Evolutionary conservation across 352 stramenopile species (phyloP).

Genomic region (Halophytophthora polymorphica): DNA sequence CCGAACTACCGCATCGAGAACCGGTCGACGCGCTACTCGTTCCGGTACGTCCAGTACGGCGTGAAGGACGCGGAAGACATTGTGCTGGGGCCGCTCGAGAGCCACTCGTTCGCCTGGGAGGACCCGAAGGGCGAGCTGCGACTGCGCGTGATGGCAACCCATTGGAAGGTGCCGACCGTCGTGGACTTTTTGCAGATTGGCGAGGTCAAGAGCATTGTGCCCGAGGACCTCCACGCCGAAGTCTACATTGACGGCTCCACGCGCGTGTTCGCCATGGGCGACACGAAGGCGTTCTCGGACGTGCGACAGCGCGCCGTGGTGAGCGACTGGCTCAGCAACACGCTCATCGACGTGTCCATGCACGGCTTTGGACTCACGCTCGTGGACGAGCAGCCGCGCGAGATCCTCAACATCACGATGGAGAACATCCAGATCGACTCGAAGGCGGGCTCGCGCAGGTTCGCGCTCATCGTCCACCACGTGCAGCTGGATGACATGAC

Average conservation of each 20-base stretch:
- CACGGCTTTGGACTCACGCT: conserved; percentile 77
- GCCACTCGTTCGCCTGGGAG: conserved; percentile 81
- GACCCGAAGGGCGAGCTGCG: conserved; percentile 57
- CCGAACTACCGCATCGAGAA: conserved; percentile 87
- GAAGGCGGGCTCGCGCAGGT: conserved; percentile 35
- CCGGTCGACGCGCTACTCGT: conserved; percentile 63
- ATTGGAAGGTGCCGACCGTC: conserved; percentile 68
- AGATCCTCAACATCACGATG: conserved; percentile 87
- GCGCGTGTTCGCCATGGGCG: conserved; percentile 75
- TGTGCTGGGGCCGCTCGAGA: conserved; percentile 60
- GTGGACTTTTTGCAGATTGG: conserved; percentile 80
- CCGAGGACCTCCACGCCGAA: conserved; percentile 63
- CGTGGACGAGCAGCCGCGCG: conserved; percentile 69
- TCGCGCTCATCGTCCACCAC: conserved; percentile 72
- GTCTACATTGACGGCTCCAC: conserved; percentile 86
- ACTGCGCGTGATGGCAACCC: conserved; percentile 54
- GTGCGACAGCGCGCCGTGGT: conserved; percentile 52
- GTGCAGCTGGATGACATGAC: conserved; percentile 89
- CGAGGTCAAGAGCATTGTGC: conserved; percentile 46
- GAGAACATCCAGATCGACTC: conserved; percentile 76
- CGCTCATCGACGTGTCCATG: conserved; percentile 70
- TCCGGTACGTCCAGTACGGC: conserved; percentile 71
- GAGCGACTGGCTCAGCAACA: conserved; percentile 74
- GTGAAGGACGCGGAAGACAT: conserved; percentile 64
- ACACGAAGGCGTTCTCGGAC: conserved; percentile 58